These are phyloP conservation scores for Raphanus raphanistrum DNA, from an alignment of 345 rosid species.

Conservation along the genomic window DNA sequence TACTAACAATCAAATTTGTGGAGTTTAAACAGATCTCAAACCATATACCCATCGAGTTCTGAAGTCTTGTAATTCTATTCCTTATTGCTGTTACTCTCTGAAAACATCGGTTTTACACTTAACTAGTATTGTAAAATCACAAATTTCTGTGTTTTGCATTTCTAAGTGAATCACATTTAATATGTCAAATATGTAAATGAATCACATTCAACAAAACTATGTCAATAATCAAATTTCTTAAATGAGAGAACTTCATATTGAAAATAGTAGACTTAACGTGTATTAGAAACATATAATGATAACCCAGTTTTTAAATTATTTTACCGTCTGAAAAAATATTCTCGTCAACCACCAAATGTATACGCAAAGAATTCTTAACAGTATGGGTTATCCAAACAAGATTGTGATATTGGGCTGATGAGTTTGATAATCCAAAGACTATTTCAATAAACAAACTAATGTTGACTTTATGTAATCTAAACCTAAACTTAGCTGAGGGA, in stretches of 20 bases:
- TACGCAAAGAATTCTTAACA: slow-evolving; percentile 1
- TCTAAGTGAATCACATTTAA: too few species aligned
- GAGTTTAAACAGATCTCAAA: too few species aligned
- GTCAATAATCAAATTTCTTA: too few species aligned
- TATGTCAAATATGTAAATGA: not conserved
- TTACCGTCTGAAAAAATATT: not conserved
- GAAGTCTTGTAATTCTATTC: too few species aligned
- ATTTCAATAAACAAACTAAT: not conserved
- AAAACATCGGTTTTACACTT: too few species aligned
- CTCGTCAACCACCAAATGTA: slow-evolving; percentile 21
- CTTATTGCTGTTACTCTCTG: too few species aligned
- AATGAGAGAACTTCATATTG: not conserved
- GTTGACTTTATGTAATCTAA: not conserved
- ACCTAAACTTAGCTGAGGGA: not conserved
- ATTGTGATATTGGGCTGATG: not conserved
- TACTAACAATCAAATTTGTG: too few species aligned
- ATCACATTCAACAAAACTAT: not conserved
- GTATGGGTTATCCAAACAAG: not conserved
- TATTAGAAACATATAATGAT: too few species aligned
- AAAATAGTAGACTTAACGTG: not conserved
- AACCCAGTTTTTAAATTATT: not conserved
- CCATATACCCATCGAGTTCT: too few species aligned
- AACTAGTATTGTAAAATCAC: not conserved
- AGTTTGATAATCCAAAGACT: slow-evolving; percentile 3
- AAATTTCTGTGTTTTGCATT: not conserved